A percentile compares a stretch with the other conserved stretches of the same genome.
These are phyloP conservation scores for Rhizopogon vesiculosus DNA, from an alignment of 768 basidiomycete genomes.

Conservation along the genomic window DNA sequence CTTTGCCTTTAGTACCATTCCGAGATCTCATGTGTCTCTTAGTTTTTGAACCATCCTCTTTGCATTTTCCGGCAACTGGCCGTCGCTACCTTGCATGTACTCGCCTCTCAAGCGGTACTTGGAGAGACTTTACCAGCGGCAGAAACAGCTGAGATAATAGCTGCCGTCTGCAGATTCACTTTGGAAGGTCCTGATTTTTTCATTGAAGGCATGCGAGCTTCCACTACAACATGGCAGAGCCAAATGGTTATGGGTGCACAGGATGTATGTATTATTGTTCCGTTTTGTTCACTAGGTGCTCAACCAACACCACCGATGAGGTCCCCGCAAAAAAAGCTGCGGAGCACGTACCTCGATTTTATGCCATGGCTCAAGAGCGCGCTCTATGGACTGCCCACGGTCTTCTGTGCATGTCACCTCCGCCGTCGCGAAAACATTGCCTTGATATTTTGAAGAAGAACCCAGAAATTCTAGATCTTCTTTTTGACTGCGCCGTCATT, in stretches of 20 bases:
- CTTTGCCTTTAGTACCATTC: not conserved
- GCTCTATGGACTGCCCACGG: conserved; percentile 7
- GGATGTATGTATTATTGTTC: not conserved
- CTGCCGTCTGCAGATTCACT: conserved; percentile 19
- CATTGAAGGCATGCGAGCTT: conserved; percentile 13
- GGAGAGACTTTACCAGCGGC: conserved; percentile 13
- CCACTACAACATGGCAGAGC: conserved; percentile 6
- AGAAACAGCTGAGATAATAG: conserved; percentile 20
- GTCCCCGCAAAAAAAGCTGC: conserved; percentile 11
- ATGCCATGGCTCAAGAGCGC: conserved; percentile 19
- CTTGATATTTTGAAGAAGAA: conserved; percentile 14
- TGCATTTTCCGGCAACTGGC: conserved; percentile 20
- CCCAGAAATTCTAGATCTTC: conserved; percentile 14
- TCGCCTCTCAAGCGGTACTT: conserved; percentile 18
- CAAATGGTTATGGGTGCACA: conserved; percentile 1
- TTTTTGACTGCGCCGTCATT: conserved; percentile 23
- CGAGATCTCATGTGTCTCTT: not conserved
- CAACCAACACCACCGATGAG: conserved; percentile 1
- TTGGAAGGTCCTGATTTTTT: conserved; percentile 19
- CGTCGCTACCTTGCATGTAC: conserved; percentile 11
- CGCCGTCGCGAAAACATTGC: conserved; percentile 5
- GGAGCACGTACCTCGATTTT: conserved; percentile 21
- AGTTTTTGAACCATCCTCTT: conserved; percentile 19
- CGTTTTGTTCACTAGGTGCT: not conserved
- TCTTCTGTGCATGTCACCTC: conserved; percentile 10